Conservation (phyloP, 2,329 filamentous ascomycete species). For the Cercospora zeina region DNA sequence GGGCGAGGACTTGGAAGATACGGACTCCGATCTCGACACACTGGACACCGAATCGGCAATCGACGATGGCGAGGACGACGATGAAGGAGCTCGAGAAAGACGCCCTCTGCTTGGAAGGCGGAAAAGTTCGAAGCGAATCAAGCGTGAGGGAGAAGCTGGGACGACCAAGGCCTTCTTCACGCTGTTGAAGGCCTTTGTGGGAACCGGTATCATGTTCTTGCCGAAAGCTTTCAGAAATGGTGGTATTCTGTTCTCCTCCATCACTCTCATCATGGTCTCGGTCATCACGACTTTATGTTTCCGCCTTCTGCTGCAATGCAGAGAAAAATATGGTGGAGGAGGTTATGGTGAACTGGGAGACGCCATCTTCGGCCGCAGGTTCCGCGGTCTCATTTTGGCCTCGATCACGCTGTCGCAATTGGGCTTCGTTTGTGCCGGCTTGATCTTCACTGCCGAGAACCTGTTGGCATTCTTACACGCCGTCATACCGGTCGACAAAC, state of each 20-base stretch:
- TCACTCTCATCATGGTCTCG: slow-evolving; percentile 66
- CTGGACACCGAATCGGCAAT: slow-evolving; percentile 56
- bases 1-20: slow-evolving; percentile 65
- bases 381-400: slow-evolving; percentile 65
- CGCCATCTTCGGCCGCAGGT: slow-evolving; percentile 62
- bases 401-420: slow-evolving; percentile 74
- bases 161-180: slow-evolving; percentile 77
- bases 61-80: slow-evolving; percentile 60
- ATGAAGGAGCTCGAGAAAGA: slow-evolving; percentile 57
- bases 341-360: slow-evolving; percentile 74
- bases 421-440: slow-evolving; percentile 74
- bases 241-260: slow-evolving; percentile 71
- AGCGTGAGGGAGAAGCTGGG: slow-evolving; percentile 61
- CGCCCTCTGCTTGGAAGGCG: slow-evolving; percentile 62
- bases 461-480: slow-evolving; percentile 66
- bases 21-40: slow-evolving; percentile 49
- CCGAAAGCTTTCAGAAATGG: slow-evolving; percentile 79
- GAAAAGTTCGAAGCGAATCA: slow-evolving; percentile 51
- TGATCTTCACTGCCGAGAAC: slow-evolving; percentile 78
- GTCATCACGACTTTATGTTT: slow-evolving; percentile 69
- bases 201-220: slow-evolving; percentile 79
- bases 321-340: slow-evolving; percentile 61
- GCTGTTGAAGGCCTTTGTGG: slow-evolving; percentile 74
- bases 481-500: slow-evolving; percentile 50
- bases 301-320: slow-evolving; percentile 68